A percentile compares a stretch with the other conserved stretches of the same genome.
Conservation (phyloP, 129 eudicot genomes). For the Escallonia herrerae region DNA sequence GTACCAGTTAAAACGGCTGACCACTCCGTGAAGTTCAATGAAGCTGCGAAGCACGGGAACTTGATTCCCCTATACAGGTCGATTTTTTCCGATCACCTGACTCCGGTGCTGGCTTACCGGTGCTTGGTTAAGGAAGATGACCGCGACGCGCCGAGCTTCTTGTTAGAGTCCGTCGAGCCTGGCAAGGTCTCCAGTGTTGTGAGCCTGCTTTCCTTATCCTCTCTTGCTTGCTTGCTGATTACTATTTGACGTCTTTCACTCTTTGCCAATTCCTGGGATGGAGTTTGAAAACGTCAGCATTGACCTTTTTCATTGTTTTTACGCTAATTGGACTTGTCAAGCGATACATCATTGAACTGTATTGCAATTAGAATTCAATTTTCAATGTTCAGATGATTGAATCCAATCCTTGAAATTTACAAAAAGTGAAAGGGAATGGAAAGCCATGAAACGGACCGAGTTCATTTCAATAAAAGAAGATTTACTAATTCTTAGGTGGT, state of each 20-base stretch:
- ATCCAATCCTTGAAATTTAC: too few relatives aligned
- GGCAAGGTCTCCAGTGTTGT: constrained; percentile 76
- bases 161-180: constrained; percentile 89
- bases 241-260: too few relatives aligned
- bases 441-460: too few relatives aligned
- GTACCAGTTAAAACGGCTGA: constrained; percentile 43
- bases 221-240: too few relatives aligned
- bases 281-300: too few relatives aligned
- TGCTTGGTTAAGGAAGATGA: constrained; percentile 93
- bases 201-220: constrained; percentile 15
- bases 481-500: too few relatives aligned
- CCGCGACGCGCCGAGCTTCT: constrained; percentile 90
- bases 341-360: too few relatives aligned
- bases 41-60: constrained; percentile 87
- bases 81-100: constrained; percentile 84
- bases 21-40: constrained; percentile 64
- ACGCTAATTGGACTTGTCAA: background rate
- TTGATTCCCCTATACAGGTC: constrained; percentile 72
- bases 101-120: constrained; percentile 94
- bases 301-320: background rate
- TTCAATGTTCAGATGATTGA: too few relatives aligned
- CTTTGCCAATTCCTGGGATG: too few relatives aligned
- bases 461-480: too few relatives aligned
- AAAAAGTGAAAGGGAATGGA: too few relatives aligned
- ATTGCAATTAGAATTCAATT: too few relatives aligned